These are phyloP conservation scores for Iberis amara DNA, from an alignment of 441 rosid species.

Conservation along the genomic window DNA sequence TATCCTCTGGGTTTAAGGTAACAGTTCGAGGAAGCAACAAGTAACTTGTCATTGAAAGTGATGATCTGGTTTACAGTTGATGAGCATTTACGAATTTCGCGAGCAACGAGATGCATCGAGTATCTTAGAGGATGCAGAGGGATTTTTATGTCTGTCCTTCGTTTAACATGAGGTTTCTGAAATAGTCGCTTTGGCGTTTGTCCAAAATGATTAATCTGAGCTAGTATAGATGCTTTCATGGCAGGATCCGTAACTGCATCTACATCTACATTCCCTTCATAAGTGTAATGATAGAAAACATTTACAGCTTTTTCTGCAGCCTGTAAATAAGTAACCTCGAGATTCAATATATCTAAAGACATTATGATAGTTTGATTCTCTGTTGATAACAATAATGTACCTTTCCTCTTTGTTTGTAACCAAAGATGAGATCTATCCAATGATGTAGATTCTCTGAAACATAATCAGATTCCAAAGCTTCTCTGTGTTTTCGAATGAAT, in stretches of 20 bases:
- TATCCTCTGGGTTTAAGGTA: slow-evolving; percentile 79
- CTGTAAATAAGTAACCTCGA: slow-evolving; percentile 30
- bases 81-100: slow-evolving; percentile 61
- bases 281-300: slow-evolving; percentile 93
- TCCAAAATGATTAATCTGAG: slow-evolving; percentile 87
- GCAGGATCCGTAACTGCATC: slow-evolving; percentile 85
- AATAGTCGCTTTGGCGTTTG: slow-evolving; percentile 89
- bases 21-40: slow-evolving; percentile 55
- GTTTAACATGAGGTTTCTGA: slow-evolving; percentile 67
- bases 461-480: slow-evolving; percentile 82
- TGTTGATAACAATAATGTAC: slow-evolving; percentile 39
- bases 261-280: slow-evolving; percentile 82
- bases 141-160: slow-evolving; percentile 58
- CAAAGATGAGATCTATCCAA: slow-evolving; percentile 97
- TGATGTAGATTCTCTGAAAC: slow-evolving; percentile 93
- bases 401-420: slow-evolving; percentile 93
- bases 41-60: slow-evolving; percentile 62
- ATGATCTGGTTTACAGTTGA: slow-evolving; percentile 70
- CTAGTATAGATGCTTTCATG: slow-evolving; percentile 83
- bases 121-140: slow-evolving; percentile 74
- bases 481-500: slow-evolving; percentile 81
- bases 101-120: slow-evolving; percentile 65
- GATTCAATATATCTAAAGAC: neutral
- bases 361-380: neutral
- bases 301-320: slow-evolving; percentile 85